Conservation (phyloP, 1,284 basidiomycete genomes). For the Wolfiporia cocos region DNA sequence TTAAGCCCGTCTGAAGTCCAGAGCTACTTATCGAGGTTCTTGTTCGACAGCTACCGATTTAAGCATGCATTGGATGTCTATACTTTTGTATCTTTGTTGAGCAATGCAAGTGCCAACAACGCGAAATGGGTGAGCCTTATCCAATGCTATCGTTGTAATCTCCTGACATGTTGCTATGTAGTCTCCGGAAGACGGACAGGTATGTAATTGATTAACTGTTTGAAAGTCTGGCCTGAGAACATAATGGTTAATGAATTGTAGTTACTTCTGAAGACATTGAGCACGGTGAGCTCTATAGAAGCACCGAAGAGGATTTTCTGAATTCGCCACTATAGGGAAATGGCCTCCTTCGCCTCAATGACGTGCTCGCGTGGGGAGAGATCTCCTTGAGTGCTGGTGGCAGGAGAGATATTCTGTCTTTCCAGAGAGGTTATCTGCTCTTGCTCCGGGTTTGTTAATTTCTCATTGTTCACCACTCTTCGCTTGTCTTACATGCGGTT, state of each 20-base stretch:
- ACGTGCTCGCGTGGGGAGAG: slow-evolving; percentile 39
- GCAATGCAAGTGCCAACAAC: slow-evolving; percentile 39
- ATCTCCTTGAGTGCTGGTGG: slow-evolving; percentile 31
- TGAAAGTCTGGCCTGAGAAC: background rate
- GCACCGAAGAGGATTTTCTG: too few species aligned
- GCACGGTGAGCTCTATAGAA: too few species aligned
- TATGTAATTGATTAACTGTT: slow-evolving; percentile 16
- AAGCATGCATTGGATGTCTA: slow-evolving; percentile 33
- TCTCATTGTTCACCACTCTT: slow-evolving; percentile 2
- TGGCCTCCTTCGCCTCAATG: slow-evolving; percentile 41
- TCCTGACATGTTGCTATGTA: slow-evolving; percentile 15
- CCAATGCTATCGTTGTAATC: background rate
- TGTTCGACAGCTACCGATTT: slow-evolving; percentile 40
- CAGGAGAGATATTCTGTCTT: slow-evolving; percentile 39
- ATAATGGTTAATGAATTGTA: too few species aligned
- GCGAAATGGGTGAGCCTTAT: slow-evolving; percentile 39
- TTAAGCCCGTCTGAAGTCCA: slow-evolving; percentile 42
- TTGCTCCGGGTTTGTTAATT: slow-evolving; percentile 43
- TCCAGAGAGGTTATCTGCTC: slow-evolving; percentile 51
- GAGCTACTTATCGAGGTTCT: slow-evolving; percentile 36
- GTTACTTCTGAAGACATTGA: too few species aligned
- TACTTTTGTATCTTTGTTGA: slow-evolving; percentile 39
- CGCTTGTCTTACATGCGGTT: background rate
- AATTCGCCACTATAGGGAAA: slow-evolving; percentile 44
- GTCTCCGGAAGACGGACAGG: slow-evolving; percentile 51